These are phyloP conservation scores for Colletotrichum lindemuthianum DNA, from an alignment of 2,329 filamentous ascomycete species.

Conservation along the genomic window DNA sequence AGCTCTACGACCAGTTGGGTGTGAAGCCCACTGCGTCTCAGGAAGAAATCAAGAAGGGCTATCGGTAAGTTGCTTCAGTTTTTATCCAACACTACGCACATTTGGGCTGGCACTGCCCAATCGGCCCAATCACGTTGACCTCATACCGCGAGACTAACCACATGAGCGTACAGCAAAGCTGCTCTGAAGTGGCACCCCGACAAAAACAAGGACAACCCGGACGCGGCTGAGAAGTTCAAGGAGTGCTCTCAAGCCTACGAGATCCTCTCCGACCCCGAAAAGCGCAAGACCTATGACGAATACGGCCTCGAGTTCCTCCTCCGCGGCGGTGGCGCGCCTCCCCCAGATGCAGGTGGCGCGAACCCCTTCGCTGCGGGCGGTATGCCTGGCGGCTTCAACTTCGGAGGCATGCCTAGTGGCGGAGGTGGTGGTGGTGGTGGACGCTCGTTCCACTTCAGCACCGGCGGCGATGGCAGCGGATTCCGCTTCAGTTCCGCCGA, in stretches of 20 bases:
- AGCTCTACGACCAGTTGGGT: constrained; percentile 88
- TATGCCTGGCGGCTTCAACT: constrained; percentile 66
- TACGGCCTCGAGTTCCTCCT: constrained; percentile 94
- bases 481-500: constrained; percentile 88
- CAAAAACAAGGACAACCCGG: constrained; percentile 94
- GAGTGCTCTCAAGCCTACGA: constrained; percentile 98
- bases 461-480: constrained; percentile 64
- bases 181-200: constrained; percentile 95
- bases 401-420: constrained; percentile 47
- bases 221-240: constrained; percentile 94
- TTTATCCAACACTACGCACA: background rate
- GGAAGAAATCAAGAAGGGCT: constrained; percentile 97
- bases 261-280: constrained; percentile 96
- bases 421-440: constrained; percentile 58
- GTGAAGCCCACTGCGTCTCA: constrained; percentile 83
- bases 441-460: constrained; percentile 73
- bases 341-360: constrained; percentile 66
- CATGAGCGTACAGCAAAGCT: constrained; percentile 70
- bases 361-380: constrained; percentile 69
- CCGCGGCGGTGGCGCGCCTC: constrained; percentile 77
- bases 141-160: constrained; percentile 47
- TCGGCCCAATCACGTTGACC: constrained; percentile 10
- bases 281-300: constrained; percentile 94
- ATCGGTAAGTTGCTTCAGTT: constrained; percentile 69
- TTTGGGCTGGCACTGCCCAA: constrained; percentile 14